Base-by-base conservation (phyloP, 257 asterid species). In the Verbascum thapsus region DNA sequence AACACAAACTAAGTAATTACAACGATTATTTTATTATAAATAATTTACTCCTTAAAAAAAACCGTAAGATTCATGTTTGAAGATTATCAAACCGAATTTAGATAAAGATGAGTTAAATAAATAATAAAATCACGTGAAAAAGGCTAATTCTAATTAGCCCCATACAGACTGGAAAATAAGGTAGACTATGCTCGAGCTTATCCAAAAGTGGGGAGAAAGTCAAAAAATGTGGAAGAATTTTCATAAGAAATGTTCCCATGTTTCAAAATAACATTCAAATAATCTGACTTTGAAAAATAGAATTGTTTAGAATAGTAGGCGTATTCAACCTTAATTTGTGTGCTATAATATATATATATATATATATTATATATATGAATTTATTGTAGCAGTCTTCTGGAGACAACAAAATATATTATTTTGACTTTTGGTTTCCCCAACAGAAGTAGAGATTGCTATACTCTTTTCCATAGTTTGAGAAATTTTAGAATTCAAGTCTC, bases 161-260 rank as follows among this genome's bases (percentile, higher is more conserved):
- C 32, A 26, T 26, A 26, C 32, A 26, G 32, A 2, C 32, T 1
- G 32, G 65, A 4, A 17, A 10, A 20, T 7, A 8, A 18, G 8
- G 11, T 66, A 15, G 76, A 67, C 78, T 47, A 45, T 26, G 35
- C 37, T 45, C 37, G 48, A 20, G 11, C 74, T 63, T 73, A 68
- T 73, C 74, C 74, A 54, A 62, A 48, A 15, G 0, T 13, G 40
- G 20, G 43, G 17, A 20, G 37, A 40, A 66, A 40, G 74, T 73
- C 78, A 62, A 73, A 48, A 59, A 15, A 17, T 16, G 56, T 35
- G 42, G 6, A 48, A 38, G 20, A 65, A 35, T 43, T 44, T 66
- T 53, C 43, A 58, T 43, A 58, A 64, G 13, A 53, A 40, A 43
- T 58, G 32, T 48, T 53, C 60, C 61, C 59, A 37, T 16, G 53